Evolutionary conservation across 495 filamentous ascomycete species (phyloP).

Genomic region (Trichoderma asperelloides): DNA sequence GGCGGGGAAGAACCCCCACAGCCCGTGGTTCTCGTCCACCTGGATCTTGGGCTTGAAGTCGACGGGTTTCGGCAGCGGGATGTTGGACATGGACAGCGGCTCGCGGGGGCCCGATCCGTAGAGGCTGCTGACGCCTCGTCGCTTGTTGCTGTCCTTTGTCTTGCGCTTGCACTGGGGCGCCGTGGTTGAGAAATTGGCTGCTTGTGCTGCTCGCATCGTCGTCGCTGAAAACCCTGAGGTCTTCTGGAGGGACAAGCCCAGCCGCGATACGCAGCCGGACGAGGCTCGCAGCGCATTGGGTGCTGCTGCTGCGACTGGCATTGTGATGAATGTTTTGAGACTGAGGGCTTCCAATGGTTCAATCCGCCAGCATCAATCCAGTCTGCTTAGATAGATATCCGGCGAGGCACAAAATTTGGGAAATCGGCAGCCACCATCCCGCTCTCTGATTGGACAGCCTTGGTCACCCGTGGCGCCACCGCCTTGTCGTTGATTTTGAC

Average conservation of each 20-base stretch:
- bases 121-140: conserved; percentile 73
- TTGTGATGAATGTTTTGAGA: not conserved
- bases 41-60: conserved; percentile 41
- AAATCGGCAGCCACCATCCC: not conserved
- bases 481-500: not conserved
- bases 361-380: not conserved
- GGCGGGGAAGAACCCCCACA: conserved; percentile 85
- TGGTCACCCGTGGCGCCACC: not conserved
- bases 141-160: conserved; percentile 50
- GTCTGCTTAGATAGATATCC: not conserved
- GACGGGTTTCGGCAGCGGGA: conserved; percentile 66
- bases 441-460: not conserved
- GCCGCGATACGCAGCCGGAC: not conserved
- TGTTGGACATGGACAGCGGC: conserved; percentile 58
- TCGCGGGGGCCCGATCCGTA: conserved; percentile 67
- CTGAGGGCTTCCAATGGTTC: not conserved
- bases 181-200: conserved; percentile 27
- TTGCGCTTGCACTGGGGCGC: conserved; percentile 24
- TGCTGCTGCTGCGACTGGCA: not conserved
- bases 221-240: not conserved
- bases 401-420: conserved; percentile 7
- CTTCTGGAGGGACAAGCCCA: not conserved
- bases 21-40: conserved; percentile 68
- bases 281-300: conserved; percentile 4
- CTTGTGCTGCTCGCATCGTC: not conserved